Evolutionary conservation across 2,329 filamentous ascomycete species (phyloP), one percentile per base, ranked within the genome.

Genomic region (Fusarium marasasianum): DNA sequence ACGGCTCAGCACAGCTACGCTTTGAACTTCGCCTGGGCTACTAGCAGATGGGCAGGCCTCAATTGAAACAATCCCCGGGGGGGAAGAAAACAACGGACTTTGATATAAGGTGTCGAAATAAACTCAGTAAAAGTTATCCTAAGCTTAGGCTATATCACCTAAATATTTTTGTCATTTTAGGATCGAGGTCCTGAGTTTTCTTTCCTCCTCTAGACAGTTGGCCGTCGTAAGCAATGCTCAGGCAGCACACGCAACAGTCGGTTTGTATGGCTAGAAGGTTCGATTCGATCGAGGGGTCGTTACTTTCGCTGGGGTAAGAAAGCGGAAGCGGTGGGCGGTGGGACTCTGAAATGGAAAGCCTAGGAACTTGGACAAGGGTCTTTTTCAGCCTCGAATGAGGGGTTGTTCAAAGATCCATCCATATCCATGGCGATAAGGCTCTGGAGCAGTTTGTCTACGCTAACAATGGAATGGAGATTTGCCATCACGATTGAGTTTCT

Each of bases 251-350:
- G 26, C 53, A 70, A 40, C 33, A 58, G 45, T 24, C n/a, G 22
- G 31, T 17, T 17, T 56, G 45, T 58, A 66, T 64, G 67, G 68
- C 76, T 77, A 77, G 76, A 77, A 77, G 76, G 55, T 77, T 77
- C 75, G 75, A 69, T 54, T 29, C 37, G 20, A 75, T 63, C 54
- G 54, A 72, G 68, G 71, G 71, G 67, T 59, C 18, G 35, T 43
- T 26, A n/a, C 24, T 57, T 48, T 68, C 44, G 48, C 65, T 51
- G 53, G 71, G 59, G 60, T 53, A 54, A 48, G 71, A n/a, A 54
- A 41, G 50, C 13, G 51, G 50, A 71, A 74, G 33, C 13, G 33
- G 33, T 33, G 31, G 31, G 71, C 71, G 71, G 71, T 74, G 63
- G 70, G 67, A 66, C 72, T 62, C 50, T 73, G 63, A 35, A 40